Evolutionary conservation across 2,329 filamentous ascomycete species (phyloP).

Genomic region (Simplicillium sp.): DNA sequence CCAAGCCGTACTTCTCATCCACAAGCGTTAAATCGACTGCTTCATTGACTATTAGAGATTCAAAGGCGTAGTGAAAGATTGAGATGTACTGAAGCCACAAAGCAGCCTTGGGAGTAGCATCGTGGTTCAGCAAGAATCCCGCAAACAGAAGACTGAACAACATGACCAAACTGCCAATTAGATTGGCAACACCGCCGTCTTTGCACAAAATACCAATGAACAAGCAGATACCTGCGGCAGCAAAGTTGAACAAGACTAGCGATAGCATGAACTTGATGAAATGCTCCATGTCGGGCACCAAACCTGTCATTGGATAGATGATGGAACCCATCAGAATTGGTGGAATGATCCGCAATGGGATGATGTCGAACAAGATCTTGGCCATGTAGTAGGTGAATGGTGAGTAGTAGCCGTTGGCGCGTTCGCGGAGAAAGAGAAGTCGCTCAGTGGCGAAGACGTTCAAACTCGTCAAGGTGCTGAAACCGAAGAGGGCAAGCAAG

Average conservation of each 20-base stretch:
- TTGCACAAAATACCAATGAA: conserved; percentile 95
- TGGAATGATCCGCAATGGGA: conserved; percentile 87
- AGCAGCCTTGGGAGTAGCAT: conserved; percentile 77
- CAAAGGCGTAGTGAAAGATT: conserved; percentile 97
- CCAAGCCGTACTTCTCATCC: conserved; percentile 90
- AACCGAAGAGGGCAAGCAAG: conserved; percentile 87
- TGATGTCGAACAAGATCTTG: conserved; percentile 97
- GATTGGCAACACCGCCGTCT: conserved; percentile 81
- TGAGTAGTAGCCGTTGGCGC: conserved; percentile 93
- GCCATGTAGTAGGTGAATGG: conserved; percentile 89
- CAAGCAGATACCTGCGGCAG: conserved; percentile 84
- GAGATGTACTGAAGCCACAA: conserved; percentile 88
- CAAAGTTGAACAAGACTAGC: conserved; percentile 90
- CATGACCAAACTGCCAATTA: conserved; percentile 94
- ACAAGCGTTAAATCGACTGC: conserved; percentile 81
- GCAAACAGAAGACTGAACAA: conserved; percentile 93
- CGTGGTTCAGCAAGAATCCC: conserved; percentile 86
- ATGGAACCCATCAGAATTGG: conserved; percentile 93
- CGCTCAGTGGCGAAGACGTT: conserved; percentile 90
- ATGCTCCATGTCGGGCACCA: conserved; percentile 70
- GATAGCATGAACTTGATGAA: conserved; percentile 91
- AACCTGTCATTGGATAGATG: conserved; percentile 94
- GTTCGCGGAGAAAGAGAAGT: conserved; percentile 82
- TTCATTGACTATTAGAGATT: conserved; percentile 94
- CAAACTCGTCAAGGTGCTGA: conserved; percentile 88